Percentiles rank a stretch among this genome's conserved stretches.
Conservation (phyloP, 2,329 filamentous ascomycete genomes). For the Trichoderma sp. region DNA sequence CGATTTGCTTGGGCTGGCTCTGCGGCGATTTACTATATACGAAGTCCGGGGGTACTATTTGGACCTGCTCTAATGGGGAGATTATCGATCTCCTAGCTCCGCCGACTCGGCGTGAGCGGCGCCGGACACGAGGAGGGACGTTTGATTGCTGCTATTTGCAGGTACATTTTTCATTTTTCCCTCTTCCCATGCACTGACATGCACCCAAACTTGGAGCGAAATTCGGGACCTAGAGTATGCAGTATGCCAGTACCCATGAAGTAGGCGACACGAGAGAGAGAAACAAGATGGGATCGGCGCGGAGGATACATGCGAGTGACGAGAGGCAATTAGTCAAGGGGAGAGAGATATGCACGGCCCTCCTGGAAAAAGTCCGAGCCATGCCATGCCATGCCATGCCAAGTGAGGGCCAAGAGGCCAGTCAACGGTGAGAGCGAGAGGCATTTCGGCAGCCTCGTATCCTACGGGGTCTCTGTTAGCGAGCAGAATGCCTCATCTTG, state of each 20-base stretch:
- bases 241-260: not conserved
- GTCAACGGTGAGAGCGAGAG: not conserved
- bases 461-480: not conserved
- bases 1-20: not conserved
- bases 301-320: not conserved
- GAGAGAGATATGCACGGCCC: not conserved
- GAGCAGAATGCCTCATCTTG: not conserved
- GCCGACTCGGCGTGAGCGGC: not conserved
- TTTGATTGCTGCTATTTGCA: not conserved
- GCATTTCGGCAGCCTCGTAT: not conserved
- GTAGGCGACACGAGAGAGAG: not conserved
- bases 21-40: not conserved
- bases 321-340: not conserved
- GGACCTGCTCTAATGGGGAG: not conserved
- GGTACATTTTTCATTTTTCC: not conserved
- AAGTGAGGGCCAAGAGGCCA: conserved; percentile 4
- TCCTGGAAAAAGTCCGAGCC: not conserved
- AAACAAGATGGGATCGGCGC: not conserved
- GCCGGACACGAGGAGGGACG: not conserved
- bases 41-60: not conserved
- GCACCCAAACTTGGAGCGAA: not conserved
- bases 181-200: not conserved
- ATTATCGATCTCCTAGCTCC: not conserved
- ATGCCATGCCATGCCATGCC: not conserved
- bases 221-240: not conserved